Evolutionary conservation across 805 yeast species (phyloP), one percentile per base, ranked within the genome.

Genomic region (Yarrowia keelungensis): DNA sequence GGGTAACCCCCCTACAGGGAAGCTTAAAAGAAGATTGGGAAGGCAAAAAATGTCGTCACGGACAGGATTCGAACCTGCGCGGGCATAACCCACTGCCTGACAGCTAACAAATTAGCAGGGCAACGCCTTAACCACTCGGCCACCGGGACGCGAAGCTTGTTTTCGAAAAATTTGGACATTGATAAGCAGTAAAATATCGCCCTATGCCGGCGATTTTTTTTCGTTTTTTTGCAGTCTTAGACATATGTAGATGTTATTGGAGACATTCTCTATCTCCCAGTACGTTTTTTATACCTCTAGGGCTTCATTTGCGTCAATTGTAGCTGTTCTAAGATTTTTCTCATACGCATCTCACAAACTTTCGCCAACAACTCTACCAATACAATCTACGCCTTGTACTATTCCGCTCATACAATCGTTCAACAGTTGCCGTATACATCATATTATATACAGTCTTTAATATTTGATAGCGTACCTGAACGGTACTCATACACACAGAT

Each of bases 11-110:
- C 10, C n/a, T 5, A 11, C n/a, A 5, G 15, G 26, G 56, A 38
- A 32, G 45, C 36, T 35, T 64, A 46, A 59, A 59, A 56, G 19
- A 32, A 47, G 46, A 11, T 42, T 19, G 73, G 78, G 26, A 3
- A 12, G 10, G 19, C 84, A 85, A 85, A 82, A 85, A 81, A 81
- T 79, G 77, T 74, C 97, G 97, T 90, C 90, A 91, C 96, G 89
- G 96, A 91, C 97, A 91, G 96, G 97, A 91, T 91, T 91, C 97
- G 97, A 91, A 91, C 97, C 96, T 91, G 97, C 97, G 97, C 88
- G 86, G 89, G 91, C 87, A 88, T 83, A 88, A 86, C 91, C 89
- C 91, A 88, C 87, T 86, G 90, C 91, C 92, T 68, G 19, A 50
- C 69, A 49, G 58, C 59, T 69, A 69, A 46, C 41, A 19, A 73